Base-by-base conservation (phyloP, 2,329 filamentous ascomycete genomes). In the Cytospora schulzeri region DNA sequence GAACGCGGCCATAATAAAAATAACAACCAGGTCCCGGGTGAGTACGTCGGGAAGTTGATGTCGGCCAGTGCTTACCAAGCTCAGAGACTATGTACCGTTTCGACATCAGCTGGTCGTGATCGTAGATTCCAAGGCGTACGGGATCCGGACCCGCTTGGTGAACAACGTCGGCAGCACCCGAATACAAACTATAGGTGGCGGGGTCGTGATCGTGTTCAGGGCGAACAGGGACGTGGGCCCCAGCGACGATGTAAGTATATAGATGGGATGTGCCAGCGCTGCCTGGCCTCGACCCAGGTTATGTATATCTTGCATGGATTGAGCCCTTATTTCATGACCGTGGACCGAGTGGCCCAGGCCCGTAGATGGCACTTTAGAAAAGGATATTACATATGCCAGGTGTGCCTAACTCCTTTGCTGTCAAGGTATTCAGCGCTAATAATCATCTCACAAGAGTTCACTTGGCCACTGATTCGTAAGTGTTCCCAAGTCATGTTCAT, bases 171-270 rank as follows among this genome's bases (percentile, higher is more conserved):
- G 17, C 14, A 71, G 73, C 76, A 26, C 74, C 76, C 50, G 81
- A 79, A 72, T 74, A 79, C 28, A 83, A 80, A n/a, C n/a, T n/a
- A 28, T 75, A 80, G 60, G 81, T 83, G 52, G 77, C 80, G 22
- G 80, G 82, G 72, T 75, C 2, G 24, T 31, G 19, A 31, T 33
- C 51, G 6, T 54, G 6, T 61, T 48, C 59, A 31, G 2, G 14
- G 28, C 59, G 12, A 26, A 12, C 12, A 31, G 35, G 35, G 26
- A 24, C 6, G 48, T 61, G 19, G 8, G 12, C 19, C 14, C 19
- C 9, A 29, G 19, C n/a, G 51, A 61, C 19, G 24, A 61, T 3
- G n/a, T n/a, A 14, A 48, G 9, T 11, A 24, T 12, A 8, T 24
- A 22, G 8, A 11, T 41, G 38, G 38, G 38, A 5, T 41, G 15